Percentiles rank a stretch among this genome's conserved stretches.
Conservation (phyloP, 108 stramenopile genomes). For the Nitzschia sp. region DNA sequence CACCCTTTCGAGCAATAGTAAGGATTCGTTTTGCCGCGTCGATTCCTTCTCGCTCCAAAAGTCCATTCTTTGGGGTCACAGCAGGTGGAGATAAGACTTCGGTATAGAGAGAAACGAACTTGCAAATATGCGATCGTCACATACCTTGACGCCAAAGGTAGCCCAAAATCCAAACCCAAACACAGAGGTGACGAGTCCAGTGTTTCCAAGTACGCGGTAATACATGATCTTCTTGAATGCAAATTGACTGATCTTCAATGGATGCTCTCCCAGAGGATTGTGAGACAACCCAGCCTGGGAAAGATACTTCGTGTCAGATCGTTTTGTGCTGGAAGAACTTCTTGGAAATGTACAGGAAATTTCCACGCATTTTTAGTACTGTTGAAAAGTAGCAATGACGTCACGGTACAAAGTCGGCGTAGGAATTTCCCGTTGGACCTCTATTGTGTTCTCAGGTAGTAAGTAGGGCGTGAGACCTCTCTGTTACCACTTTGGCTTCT, state of each 20-base stretch:
- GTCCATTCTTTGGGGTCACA: not conserved
- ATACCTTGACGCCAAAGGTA: constrained; percentile 39
- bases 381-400: too few relatives aligned
- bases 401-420: too few relatives aligned
- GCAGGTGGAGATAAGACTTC: not conserved
- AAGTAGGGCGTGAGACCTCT: too few relatives aligned
- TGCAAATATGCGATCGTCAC: not conserved
- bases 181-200: constrained; percentile 24
- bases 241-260: not conserved
- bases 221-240: constrained; percentile 2
- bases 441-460: too few relatives aligned
- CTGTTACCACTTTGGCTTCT: too few relatives aligned
- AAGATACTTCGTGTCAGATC: not conserved
- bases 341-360: not conserved
- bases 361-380: not conserved
- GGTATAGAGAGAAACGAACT: not conserved
- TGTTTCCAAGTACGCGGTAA: constrained; percentile 22
- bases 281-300: not conserved
- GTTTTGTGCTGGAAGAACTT: not conserved
- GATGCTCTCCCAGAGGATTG: not conserved
- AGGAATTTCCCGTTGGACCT: too few relatives aligned
- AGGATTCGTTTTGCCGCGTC: constrained; percentile 37
- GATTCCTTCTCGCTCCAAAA: constrained; percentile 39
- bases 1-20: constrained; percentile 38
- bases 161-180: constrained; percentile 48